phyloP scores from a whole-genome alignment of 169 alveolate genomes.

The Plasmodium coatneyi region DNA sequence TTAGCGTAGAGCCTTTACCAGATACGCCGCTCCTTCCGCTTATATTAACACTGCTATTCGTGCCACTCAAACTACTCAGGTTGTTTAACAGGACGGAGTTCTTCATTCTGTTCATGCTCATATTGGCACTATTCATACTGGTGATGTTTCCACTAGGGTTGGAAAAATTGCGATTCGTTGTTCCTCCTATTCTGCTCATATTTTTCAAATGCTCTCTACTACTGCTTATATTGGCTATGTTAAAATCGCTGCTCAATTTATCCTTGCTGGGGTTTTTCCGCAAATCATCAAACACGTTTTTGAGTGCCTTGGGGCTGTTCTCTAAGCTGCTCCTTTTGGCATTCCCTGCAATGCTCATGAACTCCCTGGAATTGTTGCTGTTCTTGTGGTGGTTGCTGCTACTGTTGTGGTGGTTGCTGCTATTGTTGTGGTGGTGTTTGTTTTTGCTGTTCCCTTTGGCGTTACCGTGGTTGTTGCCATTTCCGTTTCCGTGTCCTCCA shows the following conservation, averaged over 20 bases:
- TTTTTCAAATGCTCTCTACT: conserved; percentile 6
- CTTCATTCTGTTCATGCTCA: conserved; percentile 7
- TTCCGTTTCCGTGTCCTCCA: not conserved
- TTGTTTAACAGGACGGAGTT: not conserved
- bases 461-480: not conserved
- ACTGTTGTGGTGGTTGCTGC: not conserved
- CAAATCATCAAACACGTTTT: conserved; percentile 12
- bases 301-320: conserved; percentile 7
- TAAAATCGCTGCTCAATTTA: conserved; percentile 29
- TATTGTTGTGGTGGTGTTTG: not conserved
- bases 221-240: not conserved
- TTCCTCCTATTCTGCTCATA: not conserved
- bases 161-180: conserved; percentile 4
- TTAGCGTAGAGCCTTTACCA: not conserved
- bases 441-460: not conserved
- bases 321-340: conserved; percentile 7
- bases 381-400: not conserved
- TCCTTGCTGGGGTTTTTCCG: not conserved
- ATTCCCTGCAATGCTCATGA: not conserved
- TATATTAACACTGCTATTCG: conserved; percentile 16
- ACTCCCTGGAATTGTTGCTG: conserved; percentile 3
- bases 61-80: not conserved
- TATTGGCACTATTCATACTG: conserved; percentile 6
- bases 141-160: conserved; percentile 6
- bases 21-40: not conserved